A percentile compares a stretch with the other conserved stretches of the same genome.
Evolutionary conservation across 2,329 filamentous ascomycete genomes (phyloP).

Genomic region (Cladosporium cucumerinum): DNA sequence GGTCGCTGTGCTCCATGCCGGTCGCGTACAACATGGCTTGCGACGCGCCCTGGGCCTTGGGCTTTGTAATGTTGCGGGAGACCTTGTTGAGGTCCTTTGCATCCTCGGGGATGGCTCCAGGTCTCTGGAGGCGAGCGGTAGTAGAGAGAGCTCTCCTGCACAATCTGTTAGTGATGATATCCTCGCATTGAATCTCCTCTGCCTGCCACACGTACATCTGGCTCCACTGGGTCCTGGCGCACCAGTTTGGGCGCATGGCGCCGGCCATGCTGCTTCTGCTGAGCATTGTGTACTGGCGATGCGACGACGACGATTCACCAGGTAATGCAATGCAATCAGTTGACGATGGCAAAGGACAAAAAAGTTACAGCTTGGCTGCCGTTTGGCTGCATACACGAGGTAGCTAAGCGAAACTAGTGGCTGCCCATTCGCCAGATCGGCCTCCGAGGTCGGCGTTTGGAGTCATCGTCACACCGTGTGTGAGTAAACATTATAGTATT

Average conservation of each 20-base stretch:
- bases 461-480: conserved; percentile 1
- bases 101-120: conserved; percentile 25
- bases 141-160: conserved; percentile 23
- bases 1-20: conserved; percentile 77
- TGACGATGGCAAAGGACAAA: conserved; percentile 7
- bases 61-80: conserved; percentile 84
- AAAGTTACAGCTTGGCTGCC: conserved; percentile 15
- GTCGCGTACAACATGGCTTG: conserved; percentile 99
- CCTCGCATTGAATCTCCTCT: background rate
- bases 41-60: conserved; percentile 95
- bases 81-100: conserved; percentile 68
- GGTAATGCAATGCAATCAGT: background rate
- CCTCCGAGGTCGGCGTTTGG: conserved; percentile 11
- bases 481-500: background rate
- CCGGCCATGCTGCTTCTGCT: conserved; percentile 16
- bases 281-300: conserved; percentile 13
- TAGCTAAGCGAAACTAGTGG: conserved; percentile 16
- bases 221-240: conserved; percentile 24
- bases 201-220: conserved; percentile 18
- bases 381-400: conserved; percentile 9
- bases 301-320: background rate
- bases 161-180: conserved; percentile 6
- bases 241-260: conserved; percentile 24
- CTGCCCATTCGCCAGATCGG: background rate
- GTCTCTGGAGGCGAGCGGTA: conserved; percentile 22